Evolutionary conservation across 495 filamentous ascomycete genomes (phyloP).

Genomic region (Lophiostoma macrostomum): DNA sequence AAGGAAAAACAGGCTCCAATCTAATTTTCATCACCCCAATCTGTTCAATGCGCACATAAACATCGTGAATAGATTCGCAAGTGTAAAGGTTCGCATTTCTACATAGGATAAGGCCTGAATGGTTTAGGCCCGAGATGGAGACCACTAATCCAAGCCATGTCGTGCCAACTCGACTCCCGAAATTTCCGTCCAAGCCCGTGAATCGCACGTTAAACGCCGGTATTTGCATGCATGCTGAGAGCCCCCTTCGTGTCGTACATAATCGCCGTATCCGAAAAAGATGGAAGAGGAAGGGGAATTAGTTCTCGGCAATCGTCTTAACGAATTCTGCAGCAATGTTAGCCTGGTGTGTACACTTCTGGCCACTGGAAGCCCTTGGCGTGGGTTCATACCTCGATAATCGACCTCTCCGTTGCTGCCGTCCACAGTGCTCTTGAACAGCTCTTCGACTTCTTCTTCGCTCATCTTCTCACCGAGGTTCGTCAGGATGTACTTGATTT

Average conservation of each 20-base stretch:
- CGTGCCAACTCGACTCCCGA: not conserved
- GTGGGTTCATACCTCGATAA: slow-evolving; percentile 66
- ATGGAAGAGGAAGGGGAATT: not conserved
- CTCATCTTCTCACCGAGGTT: slow-evolving; percentile 98
- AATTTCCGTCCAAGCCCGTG: not conserved
- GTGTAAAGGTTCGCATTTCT: too few relatives aligned
- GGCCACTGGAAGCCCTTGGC: not conserved
- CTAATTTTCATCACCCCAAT: not conserved
- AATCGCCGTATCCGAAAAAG: not conserved
- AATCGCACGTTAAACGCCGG: not conserved
- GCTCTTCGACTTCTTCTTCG: slow-evolving; percentile 96
- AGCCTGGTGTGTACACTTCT: too few relatives aligned
- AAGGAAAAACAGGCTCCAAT: slow-evolving; percentile 18
- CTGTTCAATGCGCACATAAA: too few relatives aligned
- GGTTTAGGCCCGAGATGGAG: too few relatives aligned
- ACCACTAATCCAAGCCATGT: not conserved
- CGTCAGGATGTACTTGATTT: slow-evolving; percentile 92
- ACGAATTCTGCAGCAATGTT: slow-evolving; percentile 26
- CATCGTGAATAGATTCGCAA: too few relatives aligned
- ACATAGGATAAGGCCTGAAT: too few relatives aligned
- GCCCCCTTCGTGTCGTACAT: not conserved
- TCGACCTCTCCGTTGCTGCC: slow-evolving; percentile 93
- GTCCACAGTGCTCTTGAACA: slow-evolving; percentile 88
- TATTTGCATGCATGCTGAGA: too few relatives aligned
- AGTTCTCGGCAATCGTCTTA: slow-evolving; percentile 30